Evolutionary conservation across 345 rosid genomes (phyloP).

Genomic region (Aethionema arabicum): DNA sequence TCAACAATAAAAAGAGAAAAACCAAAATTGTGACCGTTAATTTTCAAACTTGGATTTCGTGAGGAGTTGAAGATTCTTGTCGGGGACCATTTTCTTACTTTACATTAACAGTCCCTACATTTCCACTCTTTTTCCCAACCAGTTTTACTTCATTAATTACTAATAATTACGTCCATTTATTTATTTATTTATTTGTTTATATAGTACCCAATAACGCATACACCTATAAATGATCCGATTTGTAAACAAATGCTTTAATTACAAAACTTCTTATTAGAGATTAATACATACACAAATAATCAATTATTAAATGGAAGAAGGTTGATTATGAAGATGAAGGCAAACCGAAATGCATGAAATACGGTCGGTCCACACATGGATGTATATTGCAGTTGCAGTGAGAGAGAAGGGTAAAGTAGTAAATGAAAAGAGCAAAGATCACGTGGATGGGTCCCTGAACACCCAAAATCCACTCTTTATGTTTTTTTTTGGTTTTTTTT

Average conservation of each 20-base stretch:
- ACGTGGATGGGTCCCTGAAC: conserved; percentile 27
- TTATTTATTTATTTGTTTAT: too few species aligned
- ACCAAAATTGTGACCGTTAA: conserved; percentile 31
- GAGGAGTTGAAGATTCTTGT: conserved; percentile 32
- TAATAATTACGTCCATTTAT: too few species aligned
- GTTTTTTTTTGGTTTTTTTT: not conserved
- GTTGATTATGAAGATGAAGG: too few species aligned
- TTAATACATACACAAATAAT: too few species aligned
- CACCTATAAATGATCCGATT: too few species aligned
- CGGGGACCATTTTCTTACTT: conserved; percentile 22
- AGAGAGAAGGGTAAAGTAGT: not conserved
- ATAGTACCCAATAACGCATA: too few species aligned
- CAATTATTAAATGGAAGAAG: too few species aligned
- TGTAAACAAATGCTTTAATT: too few species aligned
- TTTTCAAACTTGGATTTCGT: conserved; percentile 35
- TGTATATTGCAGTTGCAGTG: not conserved
- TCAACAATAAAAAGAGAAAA: too few species aligned
- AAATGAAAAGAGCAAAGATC: conserved; percentile 23
- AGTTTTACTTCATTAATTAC: not conserved
- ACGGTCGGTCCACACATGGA: not conserved
- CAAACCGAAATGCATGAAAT: too few species aligned
- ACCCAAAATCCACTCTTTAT: conserved; percentile 16
- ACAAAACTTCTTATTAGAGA: too few species aligned
- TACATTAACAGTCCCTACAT: conserved; percentile 5
- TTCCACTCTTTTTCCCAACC: conserved; percentile 3